Evolutionary conservation across 352 stramenopile species (phyloP).

Genomic region (Phytophthora cactorum): DNA sequence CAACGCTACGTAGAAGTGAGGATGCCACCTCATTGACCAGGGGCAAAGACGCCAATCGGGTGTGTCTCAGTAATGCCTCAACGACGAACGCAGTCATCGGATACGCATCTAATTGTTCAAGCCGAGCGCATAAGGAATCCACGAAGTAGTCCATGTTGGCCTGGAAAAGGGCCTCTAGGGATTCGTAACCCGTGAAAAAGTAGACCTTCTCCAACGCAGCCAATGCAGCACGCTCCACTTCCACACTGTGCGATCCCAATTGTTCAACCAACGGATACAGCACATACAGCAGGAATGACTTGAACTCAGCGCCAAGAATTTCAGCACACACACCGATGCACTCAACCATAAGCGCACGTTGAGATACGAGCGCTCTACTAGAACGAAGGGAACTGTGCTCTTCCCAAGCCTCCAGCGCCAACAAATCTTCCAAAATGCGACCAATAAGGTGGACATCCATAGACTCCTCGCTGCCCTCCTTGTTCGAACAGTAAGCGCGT

Average conservation of each 20-base stretch:
- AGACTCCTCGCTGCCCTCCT: neutral
- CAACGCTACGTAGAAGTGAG: slow-evolving; percentile 74
- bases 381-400: slow-evolving; percentile 22
- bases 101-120: slow-evolving; percentile 74
- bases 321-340: slow-evolving; percentile 78
- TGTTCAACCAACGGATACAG: slow-evolving; percentile 89
- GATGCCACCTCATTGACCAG: slow-evolving; percentile 79
- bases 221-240: slow-evolving; percentile 78
- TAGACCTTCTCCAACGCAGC: slow-evolving; percentile 72
- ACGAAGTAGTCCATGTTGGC: slow-evolving; percentile 91
- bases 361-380: slow-evolving; percentile 35
- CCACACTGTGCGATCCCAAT: slow-evolving; percentile 57
- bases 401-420: slow-evolving; percentile 55
- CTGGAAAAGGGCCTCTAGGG: slow-evolving; percentile 71
- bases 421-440: slow-evolving; percentile 77
- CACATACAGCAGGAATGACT: slow-evolving; percentile 68
- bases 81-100: slow-evolving; percentile 81
- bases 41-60: slow-evolving; percentile 67
- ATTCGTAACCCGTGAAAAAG: slow-evolving; percentile 60
- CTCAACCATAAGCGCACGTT: slow-evolving; percentile 75
- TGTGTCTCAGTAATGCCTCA: slow-evolving; percentile 71
- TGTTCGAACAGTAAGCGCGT: slow-evolving; percentile 31
- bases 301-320: slow-evolving; percentile 59
- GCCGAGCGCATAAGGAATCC: slow-evolving; percentile 72
- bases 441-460: slow-evolving; percentile 73